These are phyloP conservation scores for Colletotrichum theobromicola DNA, from an alignment of 2,329 filamentous ascomycete genomes.

Conservation along the genomic window DNA sequence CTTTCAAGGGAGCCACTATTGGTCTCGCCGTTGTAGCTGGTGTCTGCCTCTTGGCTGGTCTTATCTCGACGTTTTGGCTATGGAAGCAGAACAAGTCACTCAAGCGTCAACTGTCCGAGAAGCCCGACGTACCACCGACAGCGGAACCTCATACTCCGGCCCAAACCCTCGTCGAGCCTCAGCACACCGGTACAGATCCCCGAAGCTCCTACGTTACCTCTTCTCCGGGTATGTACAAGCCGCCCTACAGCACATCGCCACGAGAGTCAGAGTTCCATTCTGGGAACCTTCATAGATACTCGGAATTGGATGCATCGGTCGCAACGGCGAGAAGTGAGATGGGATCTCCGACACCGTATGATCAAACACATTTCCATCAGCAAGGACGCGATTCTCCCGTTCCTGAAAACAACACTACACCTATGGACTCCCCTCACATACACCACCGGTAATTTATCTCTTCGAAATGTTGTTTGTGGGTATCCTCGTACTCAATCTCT, in stretches of 20 bases:
- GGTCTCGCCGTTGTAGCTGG: slow-evolving; percentile 28
- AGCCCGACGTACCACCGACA: background rate
- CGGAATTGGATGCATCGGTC: slow-evolving; percentile 26
- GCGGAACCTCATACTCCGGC: background rate
- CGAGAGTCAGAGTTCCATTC: slow-evolving; percentile 16
- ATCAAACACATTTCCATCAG: background rate
- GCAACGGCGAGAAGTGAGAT: slow-evolving; percentile 17
- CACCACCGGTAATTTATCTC: background rate
- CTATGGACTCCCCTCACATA: background rate
- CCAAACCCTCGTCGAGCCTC: background rate
- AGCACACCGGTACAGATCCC: background rate
- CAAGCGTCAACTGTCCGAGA: slow-evolving; percentile 14
- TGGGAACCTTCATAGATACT: slow-evolving; percentile 20
- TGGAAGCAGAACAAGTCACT: slow-evolving; percentile 25
- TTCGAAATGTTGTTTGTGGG: background rate
- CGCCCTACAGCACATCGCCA: background rate
- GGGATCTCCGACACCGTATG: slow-evolving; percentile 15
- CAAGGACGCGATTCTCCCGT: slow-evolving; percentile 2
- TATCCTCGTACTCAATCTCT: too few relatives aligned
- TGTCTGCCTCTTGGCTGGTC: slow-evolving; percentile 19
- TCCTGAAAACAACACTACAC: background rate
- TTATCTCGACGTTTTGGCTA: slow-evolving; percentile 24
- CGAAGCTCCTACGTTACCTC: background rate
- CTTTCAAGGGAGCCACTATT: slow-evolving; percentile 29
- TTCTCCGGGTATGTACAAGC: slow-evolving; percentile 4